These are phyloP conservation scores for Yamadazyma sp. DNA, from an alignment of 1,139 yeast genomes.

Conservation along the genomic window DNA sequence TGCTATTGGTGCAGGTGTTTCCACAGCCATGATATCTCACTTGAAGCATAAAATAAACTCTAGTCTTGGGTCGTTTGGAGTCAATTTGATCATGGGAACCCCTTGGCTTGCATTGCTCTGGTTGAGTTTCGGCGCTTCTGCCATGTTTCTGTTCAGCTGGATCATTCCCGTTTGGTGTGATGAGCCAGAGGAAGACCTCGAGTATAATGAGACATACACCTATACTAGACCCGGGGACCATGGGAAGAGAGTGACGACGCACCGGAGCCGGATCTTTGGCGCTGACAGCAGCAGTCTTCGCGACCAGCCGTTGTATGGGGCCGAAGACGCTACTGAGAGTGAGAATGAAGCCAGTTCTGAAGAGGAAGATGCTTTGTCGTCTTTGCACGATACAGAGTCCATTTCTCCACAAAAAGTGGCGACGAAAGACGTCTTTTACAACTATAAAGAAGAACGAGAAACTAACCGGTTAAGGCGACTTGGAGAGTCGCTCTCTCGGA, in stretches of 20 bases:
- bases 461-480: slow-evolving; percentile 25
- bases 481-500: slow-evolving; percentile 33
- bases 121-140: slow-evolving; percentile 26
- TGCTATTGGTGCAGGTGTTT: slow-evolving; percentile 26
- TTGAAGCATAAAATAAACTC: slow-evolving; percentile 27
- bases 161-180: slow-evolving; percentile 46
- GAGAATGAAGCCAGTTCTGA: slow-evolving; percentile 5
- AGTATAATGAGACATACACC: slow-evolving; percentile 15
- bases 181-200: slow-evolving; percentile 33
- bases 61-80: slow-evolving; percentile 46
- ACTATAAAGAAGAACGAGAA: slow-evolving; percentile 22
- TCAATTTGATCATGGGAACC: slow-evolving; percentile 38
- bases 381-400: no score
- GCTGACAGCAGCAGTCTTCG: slow-evolving; percentile 8
- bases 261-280: slow-evolving; percentile 1
- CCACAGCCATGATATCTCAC: slow-evolving; percentile 24
- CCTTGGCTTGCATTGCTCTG: slow-evolving; percentile 45
- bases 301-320: slow-evolving; percentile 14
- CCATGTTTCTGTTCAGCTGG: slow-evolving; percentile 35
- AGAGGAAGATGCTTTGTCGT: slow-evolving; percentile 4
- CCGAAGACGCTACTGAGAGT: slow-evolving; percentile 1
- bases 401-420: not conserved
- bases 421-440: slow-evolving; percentile 8
- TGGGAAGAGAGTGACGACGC: slow-evolving; percentile 6
- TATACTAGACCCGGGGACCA: slow-evolving; percentile 17